Base-by-base conservation (phyloP, 495 filamentous ascomycete species). In the Corynascus novoguineensis region DNA sequence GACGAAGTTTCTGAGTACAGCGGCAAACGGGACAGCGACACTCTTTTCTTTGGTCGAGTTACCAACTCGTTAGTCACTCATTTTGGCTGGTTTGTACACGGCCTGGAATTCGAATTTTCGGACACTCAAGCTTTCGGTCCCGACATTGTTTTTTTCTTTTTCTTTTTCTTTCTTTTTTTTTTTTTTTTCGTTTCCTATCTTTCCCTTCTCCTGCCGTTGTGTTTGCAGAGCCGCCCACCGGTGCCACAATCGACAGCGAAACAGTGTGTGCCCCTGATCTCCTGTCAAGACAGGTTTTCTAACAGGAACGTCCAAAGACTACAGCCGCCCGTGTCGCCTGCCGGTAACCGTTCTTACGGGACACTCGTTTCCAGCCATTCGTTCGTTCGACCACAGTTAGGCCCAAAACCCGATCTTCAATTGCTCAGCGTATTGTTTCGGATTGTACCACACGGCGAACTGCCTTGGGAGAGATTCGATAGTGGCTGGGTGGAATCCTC, bases 211-310 rank as follows among this genome's bases (percentile, higher is more conserved):
- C 31, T 57, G 58, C 48, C 50, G 60, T 41, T 41, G 12, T 10
- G 29, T 37, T 63, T 63, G 47, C 55, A 50, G 42, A 47, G 57
- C 53, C 64, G 45, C 57, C 52, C 64, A 32, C 42, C 57, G n/a
- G 47, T 59, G 53, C 58, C 44, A 63, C 61, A 67, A 64, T 66
- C 60, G 64, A 62, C 63, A 37, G n/a, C 29, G 63, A 57, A 60
- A 57, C 63, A 41, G 50, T 61, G 51, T 52, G 27, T 25, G 55
- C 63, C 64, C 63, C 68, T 70, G 65, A 68, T 66, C 67, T 55
- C 41, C 52, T 50, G 59, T 61, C 59, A 62, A 29, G 60, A 57
- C 57, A 61, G 32, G 22, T 47, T 64, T 63, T 70, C 68, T 65
- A 55, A 71, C 68, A 54, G 38, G 17, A 62, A 41, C 27, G 45